Percentiles rank a stretch among this genome's conserved stretches.
These are phyloP conservation scores for Gastrolobium bilobum DNA, from an alignment of 306 rosid species.

Conservation along the genomic window DNA sequence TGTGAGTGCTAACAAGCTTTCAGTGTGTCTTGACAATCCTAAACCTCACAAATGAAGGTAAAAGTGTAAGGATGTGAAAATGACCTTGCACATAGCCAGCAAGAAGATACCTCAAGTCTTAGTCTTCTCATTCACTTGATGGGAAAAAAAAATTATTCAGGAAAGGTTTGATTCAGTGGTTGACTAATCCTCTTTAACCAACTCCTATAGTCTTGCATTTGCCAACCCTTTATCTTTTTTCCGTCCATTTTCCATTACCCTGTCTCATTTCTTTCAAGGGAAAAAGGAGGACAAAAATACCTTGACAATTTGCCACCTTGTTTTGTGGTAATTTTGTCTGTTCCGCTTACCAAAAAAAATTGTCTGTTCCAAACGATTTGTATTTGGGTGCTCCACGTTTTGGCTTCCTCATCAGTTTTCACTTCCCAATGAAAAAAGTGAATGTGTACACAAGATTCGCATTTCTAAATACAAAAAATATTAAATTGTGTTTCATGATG, in stretches of 20 bases:
- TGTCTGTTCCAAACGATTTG: slow-evolving; percentile 10
- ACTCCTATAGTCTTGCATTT: slow-evolving; percentile 31
- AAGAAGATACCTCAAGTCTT: neutral
- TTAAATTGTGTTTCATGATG: too few species aligned
- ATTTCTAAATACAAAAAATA: too few species aligned
- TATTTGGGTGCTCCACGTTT: neutral
- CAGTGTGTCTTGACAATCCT: slow-evolving; percentile 9
- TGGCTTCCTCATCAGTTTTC: neutral
- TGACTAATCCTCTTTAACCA: slow-evolving; percentile 41
- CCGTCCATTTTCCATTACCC: slow-evolving; percentile 1
- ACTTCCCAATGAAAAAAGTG: neutral
- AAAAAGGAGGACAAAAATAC: slow-evolving; percentile 26
- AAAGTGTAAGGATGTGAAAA: slow-evolving; percentile 22
- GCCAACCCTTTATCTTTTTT: slow-evolving; percentile 12
- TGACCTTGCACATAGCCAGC: slow-evolving; percentile 42
- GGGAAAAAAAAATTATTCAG: slow-evolving; percentile 24
- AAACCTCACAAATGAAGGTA: slow-evolving; percentile 19
- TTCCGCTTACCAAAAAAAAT: neutral
- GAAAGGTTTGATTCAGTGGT: slow-evolving; percentile 39
- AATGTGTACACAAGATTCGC: neutral
- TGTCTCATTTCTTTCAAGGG: neutral
- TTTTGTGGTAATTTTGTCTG: neutral
- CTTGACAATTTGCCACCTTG: slow-evolving; percentile 26
- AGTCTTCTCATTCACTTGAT: slow-evolving; percentile 36
- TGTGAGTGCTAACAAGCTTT: slow-evolving; percentile 7